A percentile compares a stretch with the other conserved stretches of the same genome.
Conservation (phyloP, 768 basidiomycete genomes). For the Mycena metata region DNA sequence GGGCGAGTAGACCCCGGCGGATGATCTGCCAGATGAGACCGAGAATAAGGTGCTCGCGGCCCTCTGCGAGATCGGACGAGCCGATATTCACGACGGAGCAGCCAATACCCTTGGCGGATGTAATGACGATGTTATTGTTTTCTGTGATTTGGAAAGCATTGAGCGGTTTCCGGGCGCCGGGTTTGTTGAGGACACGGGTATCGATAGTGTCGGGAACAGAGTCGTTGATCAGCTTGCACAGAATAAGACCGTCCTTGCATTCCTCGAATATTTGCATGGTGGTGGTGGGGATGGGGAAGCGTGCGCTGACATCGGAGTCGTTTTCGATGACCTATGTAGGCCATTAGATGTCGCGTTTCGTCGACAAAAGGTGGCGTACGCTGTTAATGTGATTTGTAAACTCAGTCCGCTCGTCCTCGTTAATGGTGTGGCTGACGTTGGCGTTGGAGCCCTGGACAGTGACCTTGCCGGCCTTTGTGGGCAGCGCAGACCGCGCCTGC, state of each 20-base stretch:
- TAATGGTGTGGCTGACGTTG: slow-evolving; percentile 96
- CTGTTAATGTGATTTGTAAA: slow-evolving; percentile 99
- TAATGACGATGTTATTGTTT: slow-evolving; percentile 99
- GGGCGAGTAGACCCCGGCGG: slow-evolving; percentile 89
- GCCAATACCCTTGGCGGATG: slow-evolving; percentile 97
- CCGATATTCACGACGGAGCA: slow-evolving; percentile 99
- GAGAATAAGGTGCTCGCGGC: slow-evolving; percentile 95
- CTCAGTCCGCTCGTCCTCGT: slow-evolving; percentile 94
- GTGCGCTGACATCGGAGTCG: slow-evolving; percentile 84
- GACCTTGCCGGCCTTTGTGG: slow-evolving; percentile 88
- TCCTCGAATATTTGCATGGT: slow-evolving; percentile 99
- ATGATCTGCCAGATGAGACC: slow-evolving; percentile 99
- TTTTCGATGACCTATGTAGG: slow-evolving; percentile 85
- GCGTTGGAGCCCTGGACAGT: slow-evolving; percentile 95
- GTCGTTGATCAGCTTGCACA: slow-evolving; percentile 99
- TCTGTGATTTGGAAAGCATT: slow-evolving; percentile 99
- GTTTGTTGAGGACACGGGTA: slow-evolving; percentile 96
- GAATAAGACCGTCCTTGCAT: slow-evolving; percentile 93
- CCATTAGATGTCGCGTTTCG: background rate
- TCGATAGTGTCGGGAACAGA: slow-evolving; percentile 99
- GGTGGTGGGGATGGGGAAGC: slow-evolving; percentile 93
- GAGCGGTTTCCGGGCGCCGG: slow-evolving; percentile 81
- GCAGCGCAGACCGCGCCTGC: slow-evolving; percentile 53
- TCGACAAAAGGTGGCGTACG: slow-evolving; percentile 60
- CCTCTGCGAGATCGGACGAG: slow-evolving; percentile 91